These are phyloP conservation scores for Kwoniella dejecticola DNA, from an alignment of 768 basidiomycete genomes.

Conservation along the genomic window DNA sequence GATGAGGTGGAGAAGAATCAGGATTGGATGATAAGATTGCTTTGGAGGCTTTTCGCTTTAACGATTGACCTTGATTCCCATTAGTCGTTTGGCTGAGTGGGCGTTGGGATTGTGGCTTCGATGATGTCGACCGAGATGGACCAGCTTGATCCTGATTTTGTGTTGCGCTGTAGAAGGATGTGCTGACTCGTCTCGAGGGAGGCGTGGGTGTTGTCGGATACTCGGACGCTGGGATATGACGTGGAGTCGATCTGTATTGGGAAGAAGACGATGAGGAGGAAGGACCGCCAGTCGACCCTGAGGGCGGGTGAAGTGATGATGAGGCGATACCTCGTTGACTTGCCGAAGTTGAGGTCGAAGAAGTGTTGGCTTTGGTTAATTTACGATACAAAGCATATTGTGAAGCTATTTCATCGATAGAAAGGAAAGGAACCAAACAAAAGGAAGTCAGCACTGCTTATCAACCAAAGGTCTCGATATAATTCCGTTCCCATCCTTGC, in stretches of 20 bases:
- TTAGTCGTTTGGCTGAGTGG: too few species aligned
- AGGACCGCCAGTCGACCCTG: slow-evolving; percentile 21
- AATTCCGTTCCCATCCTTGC: too few species aligned
- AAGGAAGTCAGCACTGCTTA: background rate
- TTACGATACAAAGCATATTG: slow-evolving; percentile 45
- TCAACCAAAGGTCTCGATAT: too few species aligned
- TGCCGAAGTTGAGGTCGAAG: background rate
- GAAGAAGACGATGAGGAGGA: slow-evolving; percentile 12
- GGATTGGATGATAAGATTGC: slow-evolving; percentile 2
- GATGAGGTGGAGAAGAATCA: background rate
- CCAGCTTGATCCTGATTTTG: slow-evolving; percentile 8
- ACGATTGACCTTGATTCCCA: background rate
- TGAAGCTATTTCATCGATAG: slow-evolving; percentile 29
- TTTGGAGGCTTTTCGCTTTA: slow-evolving; percentile 41
- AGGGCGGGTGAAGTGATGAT: slow-evolving; percentile 13
- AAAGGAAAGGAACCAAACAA: slow-evolving; percentile 17
- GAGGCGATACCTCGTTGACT: background rate
- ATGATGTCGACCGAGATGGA: slow-evolving; percentile 12
- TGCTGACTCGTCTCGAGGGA: slow-evolving; percentile 29
- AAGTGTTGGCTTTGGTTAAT: slow-evolving; percentile 28
- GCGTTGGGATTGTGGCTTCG: background rate
- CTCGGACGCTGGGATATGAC: slow-evolving; percentile 20
- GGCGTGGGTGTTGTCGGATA: slow-evolving; percentile 48
- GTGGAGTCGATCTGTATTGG: slow-evolving; percentile 30
- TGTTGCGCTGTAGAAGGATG: background rate